Conservation (phyloP, 768 basidiomycete genomes). For the Podaxis rugospora region DNA sequence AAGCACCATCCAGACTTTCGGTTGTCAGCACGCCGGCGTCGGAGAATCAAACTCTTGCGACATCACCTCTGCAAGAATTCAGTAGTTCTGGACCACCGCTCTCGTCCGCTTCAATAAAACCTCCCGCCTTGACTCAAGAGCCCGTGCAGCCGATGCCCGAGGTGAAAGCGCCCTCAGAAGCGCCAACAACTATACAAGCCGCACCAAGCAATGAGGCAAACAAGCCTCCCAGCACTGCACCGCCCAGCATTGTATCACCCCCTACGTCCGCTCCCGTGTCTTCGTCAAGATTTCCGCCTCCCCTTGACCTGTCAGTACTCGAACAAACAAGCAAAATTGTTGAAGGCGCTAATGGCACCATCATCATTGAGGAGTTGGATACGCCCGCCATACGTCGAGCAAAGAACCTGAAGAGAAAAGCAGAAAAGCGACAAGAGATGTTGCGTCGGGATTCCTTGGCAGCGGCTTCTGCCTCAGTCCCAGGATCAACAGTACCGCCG, state of each 20-base stretch:
- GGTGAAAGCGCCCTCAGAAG: background rate
- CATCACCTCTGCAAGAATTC: slow-evolving; percentile 18
- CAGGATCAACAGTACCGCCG: background rate
- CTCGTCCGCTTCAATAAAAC: slow-evolving; percentile 19
- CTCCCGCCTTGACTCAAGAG: background rate
- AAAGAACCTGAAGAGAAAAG: slow-evolving; percentile 34
- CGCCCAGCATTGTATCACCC: background rate
- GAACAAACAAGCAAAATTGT: slow-evolving; percentile 17
- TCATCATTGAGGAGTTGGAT: slow-evolving; percentile 70
- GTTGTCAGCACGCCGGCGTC: slow-evolving; percentile 41
- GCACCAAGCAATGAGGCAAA: background rate
- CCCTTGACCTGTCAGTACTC: slow-evolving; percentile 1
- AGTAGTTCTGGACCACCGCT: slow-evolving; percentile 2
- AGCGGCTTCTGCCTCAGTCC: background rate
- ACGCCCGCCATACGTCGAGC: slow-evolving; percentile 63
- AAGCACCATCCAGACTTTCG: slow-evolving; percentile 39
- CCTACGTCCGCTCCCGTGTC: background rate
- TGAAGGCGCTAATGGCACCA: slow-evolving; percentile 36
- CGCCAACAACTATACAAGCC: background rate
- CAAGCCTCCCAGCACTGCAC: background rate
- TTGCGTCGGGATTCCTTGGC: slow-evolving; percentile 1
- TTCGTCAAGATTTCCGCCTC: background rate
- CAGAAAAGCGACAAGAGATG: slow-evolving; percentile 10
- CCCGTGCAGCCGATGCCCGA: background rate
- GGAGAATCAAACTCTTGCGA: slow-evolving; percentile 37